phyloP scores from a whole-genome alignment of 169 alveolate genomes.

The Neospora caninum region DNA sequence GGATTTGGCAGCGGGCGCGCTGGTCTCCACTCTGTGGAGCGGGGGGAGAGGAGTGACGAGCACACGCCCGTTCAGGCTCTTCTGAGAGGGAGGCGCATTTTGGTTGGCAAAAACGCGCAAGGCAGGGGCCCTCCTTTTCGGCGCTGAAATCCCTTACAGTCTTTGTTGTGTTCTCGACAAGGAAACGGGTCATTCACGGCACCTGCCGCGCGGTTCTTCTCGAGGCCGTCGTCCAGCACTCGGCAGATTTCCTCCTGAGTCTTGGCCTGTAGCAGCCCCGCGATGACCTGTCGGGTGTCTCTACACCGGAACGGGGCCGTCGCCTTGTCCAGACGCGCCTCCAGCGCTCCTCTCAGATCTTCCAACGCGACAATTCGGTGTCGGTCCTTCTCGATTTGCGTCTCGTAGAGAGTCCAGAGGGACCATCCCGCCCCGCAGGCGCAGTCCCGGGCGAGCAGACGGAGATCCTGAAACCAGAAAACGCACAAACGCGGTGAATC shows the following conservation, averaged over 20 bases:
- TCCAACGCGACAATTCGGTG: not conserved
- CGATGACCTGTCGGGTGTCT: not conserved
- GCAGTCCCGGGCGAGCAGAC: not conserved
- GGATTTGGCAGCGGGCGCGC: no score
- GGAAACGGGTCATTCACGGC: no score
- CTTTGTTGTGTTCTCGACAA: no score
- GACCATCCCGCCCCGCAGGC: not conserved
- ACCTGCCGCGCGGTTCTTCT: no score
- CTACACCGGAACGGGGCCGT: not conserved
- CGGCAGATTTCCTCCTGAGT: not conserved
- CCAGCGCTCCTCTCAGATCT: not conserved
- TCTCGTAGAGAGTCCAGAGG: not conserved
- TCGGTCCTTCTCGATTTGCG: not conserved
- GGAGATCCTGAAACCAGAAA: conserved; percentile 13
- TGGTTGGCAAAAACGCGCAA: no score
- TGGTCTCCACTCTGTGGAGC: no score
- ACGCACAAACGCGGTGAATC: not conserved
- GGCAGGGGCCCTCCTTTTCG: no score
- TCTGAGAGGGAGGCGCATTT: no score
- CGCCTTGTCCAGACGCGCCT: not conserved
- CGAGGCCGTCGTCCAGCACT: not conserved
- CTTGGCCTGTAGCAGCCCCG: not conserved
- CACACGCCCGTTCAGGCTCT: no score
- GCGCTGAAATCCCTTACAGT: no score
- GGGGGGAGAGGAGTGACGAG: no score